Percentiles rank a stretch among this genome's conserved stretches.
Conservation (phyloP, 805 yeast species). For the Nakazawaea ernobii region DNA sequence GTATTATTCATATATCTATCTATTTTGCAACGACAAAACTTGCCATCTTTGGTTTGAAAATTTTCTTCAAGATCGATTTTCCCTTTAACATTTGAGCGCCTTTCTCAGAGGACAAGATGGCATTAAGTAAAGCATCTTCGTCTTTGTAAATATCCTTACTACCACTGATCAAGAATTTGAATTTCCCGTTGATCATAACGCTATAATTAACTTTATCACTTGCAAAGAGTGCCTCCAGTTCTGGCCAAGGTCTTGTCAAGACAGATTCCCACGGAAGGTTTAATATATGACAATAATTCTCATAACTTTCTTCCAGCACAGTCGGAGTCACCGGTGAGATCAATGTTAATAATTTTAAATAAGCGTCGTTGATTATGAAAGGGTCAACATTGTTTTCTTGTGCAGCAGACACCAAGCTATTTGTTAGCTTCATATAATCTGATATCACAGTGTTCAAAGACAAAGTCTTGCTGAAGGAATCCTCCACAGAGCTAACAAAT, state of each 20-base stretch:
- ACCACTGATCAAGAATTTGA: conserved; percentile 37
- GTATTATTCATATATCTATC: not conserved
- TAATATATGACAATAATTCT: conserved; percentile 28
- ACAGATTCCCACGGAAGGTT: conserved; percentile 40
- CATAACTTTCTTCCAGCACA: conserved; percentile 80
- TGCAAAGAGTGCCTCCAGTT: conserved; percentile 29
- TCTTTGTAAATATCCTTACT: conserved; percentile 30
- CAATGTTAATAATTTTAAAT: conserved; percentile 49
- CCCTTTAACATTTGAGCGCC: conserved; percentile 37
- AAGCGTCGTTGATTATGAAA: conserved; percentile 40
- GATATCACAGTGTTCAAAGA: conserved; percentile 83
- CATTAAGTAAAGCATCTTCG: conserved; percentile 30
- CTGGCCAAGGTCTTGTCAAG: conserved; percentile 64
- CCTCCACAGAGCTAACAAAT: conserved; percentile 43
- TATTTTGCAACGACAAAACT: conserved; percentile 30
- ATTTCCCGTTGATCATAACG: conserved; percentile 72
- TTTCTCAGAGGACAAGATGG: conserved; percentile 25
- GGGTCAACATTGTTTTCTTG: conserved; percentile 30
- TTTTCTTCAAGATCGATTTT: conserved; percentile 43
- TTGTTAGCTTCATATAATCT: conserved; percentile 81
- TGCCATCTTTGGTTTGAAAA: conserved; percentile 45
- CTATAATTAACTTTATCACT: conserved; percentile 38
- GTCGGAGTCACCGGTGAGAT: conserved; percentile 82
- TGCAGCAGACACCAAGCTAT: conserved; percentile 33
- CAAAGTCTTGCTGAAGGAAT: conserved; percentile 51